Base-by-base conservation (phyloP, 2,329 filamentous ascomycete genomes). In the Hypoxylon sp. region DNA sequence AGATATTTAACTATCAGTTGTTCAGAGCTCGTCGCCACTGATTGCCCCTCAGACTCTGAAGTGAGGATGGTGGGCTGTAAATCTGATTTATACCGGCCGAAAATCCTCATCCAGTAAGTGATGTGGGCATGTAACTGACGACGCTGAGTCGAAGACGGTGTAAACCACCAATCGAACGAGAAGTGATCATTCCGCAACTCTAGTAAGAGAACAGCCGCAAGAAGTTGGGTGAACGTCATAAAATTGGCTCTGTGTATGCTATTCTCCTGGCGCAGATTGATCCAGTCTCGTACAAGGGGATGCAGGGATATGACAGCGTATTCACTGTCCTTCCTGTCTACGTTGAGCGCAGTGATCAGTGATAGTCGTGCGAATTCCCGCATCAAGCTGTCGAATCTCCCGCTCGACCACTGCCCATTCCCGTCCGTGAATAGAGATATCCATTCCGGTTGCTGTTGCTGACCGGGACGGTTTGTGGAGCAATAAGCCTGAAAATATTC, bases 241-340 rank as follows among this genome's bases (percentile, higher is more conserved):
- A 59, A 63, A 37, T 63, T 54, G 2, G 32, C 16, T 23, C 19
- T 45, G 11, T 63, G 41, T 3, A 25, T 23, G 14, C 43, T 39
- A 7, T 23, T 27, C 16, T 63, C 41, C 29, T 63, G 61, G 41
- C 61, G 61, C 19, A 63, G 48, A 41, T 59, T 63, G 29, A 63
- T 59, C 61, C 54, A 63, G 16, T 63, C 61, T 43, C 54, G 23
- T 3, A 63, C 54, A 27, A 63, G 61, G 27, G 61, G 61, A 21
- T 63, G 61, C 19, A 63, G 29, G 4, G 54, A 54, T 52, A 63
- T 37, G 4, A 41, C 2, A 9, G 61, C 54, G 12, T 53, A 54
- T 19, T 50, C 21, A 3, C 25, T 54, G 5, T 30, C 32, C 19
- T 47, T 43, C 16, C 54, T 58, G 25, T 53, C 14, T 12, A 32